Base-by-base conservation (phyloP, 768 basidiomycete species). In the Tulasnella calospora region DNA sequence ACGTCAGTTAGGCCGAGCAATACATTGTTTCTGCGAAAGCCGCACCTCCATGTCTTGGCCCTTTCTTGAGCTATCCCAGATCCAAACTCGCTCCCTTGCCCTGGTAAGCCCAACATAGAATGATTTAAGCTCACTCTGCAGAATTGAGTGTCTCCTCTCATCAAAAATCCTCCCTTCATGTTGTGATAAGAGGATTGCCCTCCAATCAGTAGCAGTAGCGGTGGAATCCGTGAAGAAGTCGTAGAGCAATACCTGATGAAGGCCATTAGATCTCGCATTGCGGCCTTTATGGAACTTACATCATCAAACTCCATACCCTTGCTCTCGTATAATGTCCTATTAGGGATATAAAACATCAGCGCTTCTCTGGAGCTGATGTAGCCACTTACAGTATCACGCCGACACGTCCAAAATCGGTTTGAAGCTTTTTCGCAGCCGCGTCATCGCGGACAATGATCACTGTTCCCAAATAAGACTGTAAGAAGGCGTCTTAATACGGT, bases 181-280 rank as follows among this genome's bases (percentile, higher is more conserved):
- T 30, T 76, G 57, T 8, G 44, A 23, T 23, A 40, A 19, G 23
- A 30, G 90, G 81, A 92, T 83, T 0, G 91, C 85, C 13, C 90
- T 85, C 92, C 92, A 93, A 70, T 89, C 89, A 0, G 88, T 83
- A 1, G 82, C 78, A 55, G 87, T 87, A 2, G 88, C 83, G 0
- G 81, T 80, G 0, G 92, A 93, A 80, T 92, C 90, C 40, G 88
- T 87, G 80, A 93, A 94, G 83, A 93, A 93, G 80, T 94, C 89
- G 81, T 90, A 93, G 13, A 93, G 81, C 2, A 94, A 85, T 4
- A 94, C 92, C 92, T 92, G 30, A 5, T 3, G 69, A 71, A 17
- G 5, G 4, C 3, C 4, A 30, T 21, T 21, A 40, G 30, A 33
- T 17, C 5, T 23, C 15, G 38, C 15, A 6, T 17, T 6, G 15